These are phyloP conservation scores for Leishmania major DNA, from an alignment of 208 protist species.

Conservation along the genomic window DNA sequence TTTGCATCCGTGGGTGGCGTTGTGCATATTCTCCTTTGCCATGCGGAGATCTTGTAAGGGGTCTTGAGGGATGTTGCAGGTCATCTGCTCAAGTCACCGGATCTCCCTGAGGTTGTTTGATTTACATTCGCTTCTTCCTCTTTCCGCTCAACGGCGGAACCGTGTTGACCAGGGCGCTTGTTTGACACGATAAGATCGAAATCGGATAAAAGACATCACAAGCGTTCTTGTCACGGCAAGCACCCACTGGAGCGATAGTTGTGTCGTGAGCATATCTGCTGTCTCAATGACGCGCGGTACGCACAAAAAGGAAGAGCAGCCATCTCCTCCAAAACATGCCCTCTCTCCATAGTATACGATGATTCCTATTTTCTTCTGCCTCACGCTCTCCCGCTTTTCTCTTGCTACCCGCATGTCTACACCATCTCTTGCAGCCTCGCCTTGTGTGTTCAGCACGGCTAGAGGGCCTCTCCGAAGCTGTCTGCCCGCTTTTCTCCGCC, in stretches of 20 bases:
- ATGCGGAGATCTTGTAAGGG: slow-evolving; percentile 1
- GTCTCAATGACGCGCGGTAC: not conserved
- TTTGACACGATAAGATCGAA: not conserved
- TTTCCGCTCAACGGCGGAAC: not conserved
- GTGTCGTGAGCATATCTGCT: not conserved
- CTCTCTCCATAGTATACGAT: not conserved
- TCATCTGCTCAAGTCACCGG: too few species aligned
- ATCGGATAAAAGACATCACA: not conserved
- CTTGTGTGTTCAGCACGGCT: not conserved
- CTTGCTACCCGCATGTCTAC: not conserved
- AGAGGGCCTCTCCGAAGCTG: not conserved
- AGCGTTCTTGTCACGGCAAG: not conserved
- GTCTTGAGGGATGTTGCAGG: not conserved
- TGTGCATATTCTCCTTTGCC: not conserved
- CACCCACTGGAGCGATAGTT: not conserved
- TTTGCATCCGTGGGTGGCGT: not conserved
- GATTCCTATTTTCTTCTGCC: not conserved
- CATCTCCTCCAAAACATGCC: not conserved
- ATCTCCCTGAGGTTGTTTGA: not conserved
- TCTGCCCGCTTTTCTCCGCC: not conserved
- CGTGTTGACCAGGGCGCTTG: not conserved
- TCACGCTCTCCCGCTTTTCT: not conserved
- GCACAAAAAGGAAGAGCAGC: not conserved
- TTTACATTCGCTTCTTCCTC: not conserved
- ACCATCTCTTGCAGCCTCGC: not conserved